phyloP scores from a whole-genome alignment of 2,329 filamentous ascomycete species.

The Simplicillium aogashimaense region DNA sequence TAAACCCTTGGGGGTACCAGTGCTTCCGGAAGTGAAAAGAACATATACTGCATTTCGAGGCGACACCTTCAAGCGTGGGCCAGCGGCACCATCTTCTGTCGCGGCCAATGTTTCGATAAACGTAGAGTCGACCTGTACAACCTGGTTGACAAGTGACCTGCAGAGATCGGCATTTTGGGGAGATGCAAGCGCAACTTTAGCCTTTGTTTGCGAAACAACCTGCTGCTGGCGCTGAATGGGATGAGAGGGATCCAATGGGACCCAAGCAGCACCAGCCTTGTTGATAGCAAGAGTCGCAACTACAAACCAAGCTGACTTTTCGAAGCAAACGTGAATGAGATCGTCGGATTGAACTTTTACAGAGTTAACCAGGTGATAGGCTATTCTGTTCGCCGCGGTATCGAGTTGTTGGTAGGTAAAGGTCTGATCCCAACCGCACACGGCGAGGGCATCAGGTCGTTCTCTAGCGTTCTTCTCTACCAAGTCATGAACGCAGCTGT shows the following conservation, averaged over 20 bases:
- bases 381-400: neutral
- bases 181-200: constrained; percentile 11
- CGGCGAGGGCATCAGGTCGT: neutral
- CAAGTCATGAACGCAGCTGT: constrained; percentile 1
- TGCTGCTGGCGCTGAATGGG: constrained; percentile 5
- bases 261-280: neutral
- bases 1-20: constrained; percentile 39
- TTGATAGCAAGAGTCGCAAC: neutral
- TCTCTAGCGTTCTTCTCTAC: constrained; percentile 1
- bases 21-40: constrained; percentile 46
- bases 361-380: neutral
- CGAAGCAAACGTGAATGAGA: neutral
- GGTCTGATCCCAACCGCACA: constrained; percentile 3
- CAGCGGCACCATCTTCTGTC: neutral
- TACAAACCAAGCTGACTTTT: neutral
- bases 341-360: neutral
- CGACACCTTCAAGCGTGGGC: neutral
- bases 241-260: neutral
- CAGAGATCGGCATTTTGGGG: constrained; percentile 3
- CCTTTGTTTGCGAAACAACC: constrained; percentile 9
- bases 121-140: neutral
- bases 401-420: constrained; percentile 4
- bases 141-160: constrained; percentile 1
- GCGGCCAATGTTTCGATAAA: neutral
- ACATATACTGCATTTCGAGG: constrained; percentile 15